Conservation (phyloP, 495 filamentous ascomycete species). For the Penicillium roqueforti region DNA sequence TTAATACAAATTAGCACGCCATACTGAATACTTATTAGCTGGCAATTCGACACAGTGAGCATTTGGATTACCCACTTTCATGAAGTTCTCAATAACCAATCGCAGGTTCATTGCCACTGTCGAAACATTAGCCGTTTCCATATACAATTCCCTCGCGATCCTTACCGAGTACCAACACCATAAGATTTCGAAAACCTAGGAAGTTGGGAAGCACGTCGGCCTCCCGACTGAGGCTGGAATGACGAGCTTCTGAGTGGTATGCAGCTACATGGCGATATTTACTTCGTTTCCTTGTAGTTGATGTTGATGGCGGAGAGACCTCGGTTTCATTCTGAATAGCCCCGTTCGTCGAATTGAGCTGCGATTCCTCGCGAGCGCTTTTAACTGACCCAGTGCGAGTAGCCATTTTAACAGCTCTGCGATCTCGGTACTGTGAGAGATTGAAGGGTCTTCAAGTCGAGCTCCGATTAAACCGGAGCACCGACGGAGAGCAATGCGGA, state of each 20-base stretch:
- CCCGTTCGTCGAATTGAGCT: constrained; percentile 6
- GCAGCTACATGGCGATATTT: constrained; percentile 89
- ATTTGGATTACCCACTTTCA: constrained; percentile 61
- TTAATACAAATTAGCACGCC: constrained; percentile 88
- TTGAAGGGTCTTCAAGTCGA: background rate
- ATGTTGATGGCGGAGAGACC: constrained; percentile 4
- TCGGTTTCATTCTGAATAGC: constrained; percentile 3
- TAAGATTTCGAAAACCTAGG: constrained; percentile 88
- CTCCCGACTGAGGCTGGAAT: constrained; percentile 85
- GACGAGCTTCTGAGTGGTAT: constrained; percentile 64
- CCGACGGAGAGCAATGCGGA: background rate
- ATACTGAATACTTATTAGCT: constrained; percentile 53
- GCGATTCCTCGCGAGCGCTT: constrained; percentile 12
- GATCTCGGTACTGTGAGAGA: background rate
- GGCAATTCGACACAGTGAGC: background rate
- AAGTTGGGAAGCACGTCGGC: constrained; percentile 71
- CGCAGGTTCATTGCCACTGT: constrained; percentile 87
- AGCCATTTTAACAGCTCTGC: constrained; percentile 13
- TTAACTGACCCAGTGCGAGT: constrained; percentile 17
- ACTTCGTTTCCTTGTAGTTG: constrained; percentile 26
- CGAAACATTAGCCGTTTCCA: constrained; percentile 14
- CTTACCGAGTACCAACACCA: constrained; percentile 87
- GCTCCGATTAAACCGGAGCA: constrained; percentile 1
- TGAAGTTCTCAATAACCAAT: constrained; percentile 92
- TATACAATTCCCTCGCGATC: background rate